Evolutionary conservation across 1,139 yeast species (phyloP).

Genomic region (Barnettozyma hawaiiensis): DNA sequence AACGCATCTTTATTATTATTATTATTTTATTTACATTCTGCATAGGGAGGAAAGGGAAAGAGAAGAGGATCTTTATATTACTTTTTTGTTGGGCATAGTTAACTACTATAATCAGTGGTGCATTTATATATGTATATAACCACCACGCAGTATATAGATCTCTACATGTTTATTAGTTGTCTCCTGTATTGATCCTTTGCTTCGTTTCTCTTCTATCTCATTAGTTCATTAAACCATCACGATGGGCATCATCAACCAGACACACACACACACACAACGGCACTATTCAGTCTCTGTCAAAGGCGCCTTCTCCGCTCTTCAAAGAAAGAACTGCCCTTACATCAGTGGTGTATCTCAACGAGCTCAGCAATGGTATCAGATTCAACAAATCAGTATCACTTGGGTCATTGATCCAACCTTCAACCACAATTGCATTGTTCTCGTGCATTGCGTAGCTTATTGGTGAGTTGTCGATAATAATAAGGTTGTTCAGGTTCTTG

Average conservation of each 20-base stretch:
- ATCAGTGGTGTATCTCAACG: conserved; percentile 76
- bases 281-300: conserved; percentile 37
- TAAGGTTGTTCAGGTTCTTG: conserved; percentile 59
- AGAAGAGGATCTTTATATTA: neutral
- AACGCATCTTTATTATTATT: neutral
- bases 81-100: too few relatives aligned
- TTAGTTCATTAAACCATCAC: conserved; percentile 2
- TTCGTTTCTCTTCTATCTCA: neutral
- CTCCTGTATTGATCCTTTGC: neutral
- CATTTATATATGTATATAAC: too few relatives aligned
- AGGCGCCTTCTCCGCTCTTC: conserved; percentile 69
- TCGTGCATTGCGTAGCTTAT: conserved; percentile 79
- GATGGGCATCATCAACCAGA: too few relatives aligned
- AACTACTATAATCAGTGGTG: neutral
- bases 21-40: neutral
- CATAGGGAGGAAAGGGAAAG: neutral
- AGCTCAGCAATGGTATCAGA: conserved; percentile 73
- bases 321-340: conserved; percentile 78
- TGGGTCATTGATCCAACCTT: conserved; percentile 97
- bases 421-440: conserved; percentile 85
- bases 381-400: conserved; percentile 77
- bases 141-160: neutral
- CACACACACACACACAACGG: too few relatives aligned
- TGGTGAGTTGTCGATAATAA: conserved; percentile 90
- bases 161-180: neutral